Evolutionary conservation across 73 alveolate species (phyloP), one percentile per base, ranked within the genome.

Genomic region (Symbiodinium natans): DNA sequence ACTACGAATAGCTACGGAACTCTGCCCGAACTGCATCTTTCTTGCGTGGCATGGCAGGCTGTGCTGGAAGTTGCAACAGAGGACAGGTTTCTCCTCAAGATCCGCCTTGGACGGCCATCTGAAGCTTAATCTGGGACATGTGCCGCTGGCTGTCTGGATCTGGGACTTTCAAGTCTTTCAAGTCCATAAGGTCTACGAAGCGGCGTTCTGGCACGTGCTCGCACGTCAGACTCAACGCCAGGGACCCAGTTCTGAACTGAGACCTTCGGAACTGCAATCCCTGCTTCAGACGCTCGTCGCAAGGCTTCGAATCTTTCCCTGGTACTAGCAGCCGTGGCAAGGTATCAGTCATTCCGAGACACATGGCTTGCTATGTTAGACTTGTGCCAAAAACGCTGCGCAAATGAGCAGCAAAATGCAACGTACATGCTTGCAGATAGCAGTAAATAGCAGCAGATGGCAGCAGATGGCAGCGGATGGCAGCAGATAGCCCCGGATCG

Each of bases 81-180:
- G n/a, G n/a, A n/a, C n/a, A n/a, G n/a, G n/a, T n/a, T n/a, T n/a
- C n/a, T n/a, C 80, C 33, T n/a, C 33, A 63, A 29, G 80, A 3
- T 63, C 38, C 80, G 80, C 80, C 23, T 52, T 52, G 80, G 36
- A 46, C 6, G 6, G 59, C 59, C 59, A 63, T 23, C 5, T 63
- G 38, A 13, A 63, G 80, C 33, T 63, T 63, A n/a, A 23, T 23
- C 80, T 63, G 36, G 36, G 80, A 2, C 40, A 63, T 25, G 33
- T 63, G 80, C 80, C 80, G 29, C 36, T 63, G 80, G 33, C 80
- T 63, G 80, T 63, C 80, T 9, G 80, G 80, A 63, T 63, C 80
- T 5, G 80, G 80, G 31, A 63, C 80, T n/a, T 63, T 63, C 80
- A 23, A 2, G 29, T 52, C 71, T 13, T 46, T 46, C 80, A 63